A percentile compares a stretch with the other conserved stretches of the same genome.
phyloP scores from a whole-genome alignment of 345 rosid genomes.

The Salix suchowensis region DNA sequence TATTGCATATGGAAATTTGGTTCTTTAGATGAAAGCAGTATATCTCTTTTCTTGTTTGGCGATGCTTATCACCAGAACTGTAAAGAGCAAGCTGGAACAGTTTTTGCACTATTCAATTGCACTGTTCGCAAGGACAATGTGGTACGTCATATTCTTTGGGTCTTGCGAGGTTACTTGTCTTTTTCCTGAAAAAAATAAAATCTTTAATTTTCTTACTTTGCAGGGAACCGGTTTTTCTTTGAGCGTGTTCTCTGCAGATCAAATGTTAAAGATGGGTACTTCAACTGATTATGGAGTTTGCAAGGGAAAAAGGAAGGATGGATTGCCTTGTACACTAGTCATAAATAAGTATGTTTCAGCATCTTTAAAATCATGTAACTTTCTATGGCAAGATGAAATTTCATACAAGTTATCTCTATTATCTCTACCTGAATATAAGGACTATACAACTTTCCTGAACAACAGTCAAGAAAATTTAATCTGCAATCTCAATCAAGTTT shows the following conservation, averaged over 20 bases:
- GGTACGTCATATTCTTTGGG: slow-evolving; percentile 30
- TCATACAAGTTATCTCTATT: not conserved
- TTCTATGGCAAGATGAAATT: not conserved
- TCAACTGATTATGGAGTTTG: slow-evolving; percentile 89
- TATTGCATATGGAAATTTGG: slow-evolving; percentile 74
- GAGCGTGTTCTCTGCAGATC: slow-evolving; percentile 58
- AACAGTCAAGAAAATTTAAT: not conserved
- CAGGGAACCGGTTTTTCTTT: slow-evolving; percentile 73
- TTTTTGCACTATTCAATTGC: slow-evolving; percentile 71
- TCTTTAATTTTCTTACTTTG: slow-evolving; percentile 10
- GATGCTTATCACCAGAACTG: slow-evolving; percentile 63
- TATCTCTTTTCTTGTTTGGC: slow-evolving; percentile 85
- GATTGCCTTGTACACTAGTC: slow-evolving; percentile 58
- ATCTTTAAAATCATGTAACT: slow-evolving; percentile 1
- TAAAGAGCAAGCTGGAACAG: slow-evolving; percentile 61
- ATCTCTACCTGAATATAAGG: not conserved
- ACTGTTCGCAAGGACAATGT: slow-evolving; percentile 52
- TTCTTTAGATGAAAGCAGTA: slow-evolving; percentile 50
- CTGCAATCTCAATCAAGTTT: not conserved
- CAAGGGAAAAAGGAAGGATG: slow-evolving; percentile 72
- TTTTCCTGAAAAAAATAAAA: not conserved
- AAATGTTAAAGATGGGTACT: slow-evolving; percentile 70
- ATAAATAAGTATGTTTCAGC: slow-evolving; percentile 60
- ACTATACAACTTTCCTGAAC: not conserved
- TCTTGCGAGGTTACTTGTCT: not conserved